Base-by-base conservation (phyloP, 1,284 basidiomycete genomes). In the Apiotrichum domesticum region DNA sequence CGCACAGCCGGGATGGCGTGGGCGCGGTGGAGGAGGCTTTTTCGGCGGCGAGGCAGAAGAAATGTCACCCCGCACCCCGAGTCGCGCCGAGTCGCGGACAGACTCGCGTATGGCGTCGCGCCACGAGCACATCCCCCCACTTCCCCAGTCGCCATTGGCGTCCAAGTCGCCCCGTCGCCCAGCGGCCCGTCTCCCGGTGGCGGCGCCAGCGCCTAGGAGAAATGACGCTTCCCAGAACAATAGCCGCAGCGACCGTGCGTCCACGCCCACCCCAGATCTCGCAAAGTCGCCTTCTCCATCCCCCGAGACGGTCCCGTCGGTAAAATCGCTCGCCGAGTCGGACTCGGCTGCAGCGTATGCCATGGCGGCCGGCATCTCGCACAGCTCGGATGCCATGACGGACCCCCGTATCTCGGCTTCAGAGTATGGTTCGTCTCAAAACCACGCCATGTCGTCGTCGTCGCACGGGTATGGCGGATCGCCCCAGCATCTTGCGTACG, bases 21-120 rank as follows among this genome's bases (percentile, higher is more conserved):
- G 57, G 13, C 58, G 56, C 41, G 58, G 62, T 21, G 58, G 51
- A 2, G 58, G 56, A 11, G 62, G 58, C 29, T 53, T 58, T 39
- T 63, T 63, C 35, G 51, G 46, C 15, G 48, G 51, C 29, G 52
- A 54, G n/a, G 56, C 47, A 4, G 46, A 37, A 11, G 47, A 49
- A 6, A 29, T 49, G n/a, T 15, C 35, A 15, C 47, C 34, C 15
- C 47, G 47, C 11, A 7, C 47, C 3, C 14, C 47, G 21, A 49
- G 47, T 21, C 47, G 47, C n/a, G 47, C 47, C 45, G 45, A 49
- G 47, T 35, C 47, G 14, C 46, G 46, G 14, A 21, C 33, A 5
- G 46, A 34, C 4, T 15, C 14, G 46, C 14, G 14, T 6, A 35
- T 35, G 13, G 45, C 10, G n/a, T n/a, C 34, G 13, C 7, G 29